Conservation (phyloP, 805 yeast species). For the Lipomyces kockii region DNA sequence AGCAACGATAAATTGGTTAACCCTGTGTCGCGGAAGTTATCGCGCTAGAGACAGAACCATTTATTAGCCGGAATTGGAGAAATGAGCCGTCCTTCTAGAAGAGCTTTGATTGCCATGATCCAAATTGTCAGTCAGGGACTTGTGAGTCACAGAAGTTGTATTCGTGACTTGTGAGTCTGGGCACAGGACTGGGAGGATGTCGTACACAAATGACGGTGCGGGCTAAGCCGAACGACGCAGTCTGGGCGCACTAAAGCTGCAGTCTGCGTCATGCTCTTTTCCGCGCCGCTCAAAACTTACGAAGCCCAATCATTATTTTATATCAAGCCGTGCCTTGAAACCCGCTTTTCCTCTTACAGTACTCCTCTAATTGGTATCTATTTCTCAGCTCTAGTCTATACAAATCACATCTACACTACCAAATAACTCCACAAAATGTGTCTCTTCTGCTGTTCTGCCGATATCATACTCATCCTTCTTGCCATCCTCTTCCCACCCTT, state of each 20-base stretch:
- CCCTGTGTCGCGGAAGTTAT: background rate
- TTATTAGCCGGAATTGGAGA: too few relatives aligned
- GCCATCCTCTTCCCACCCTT: constrained; percentile 79
- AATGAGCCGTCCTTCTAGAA: too few relatives aligned
- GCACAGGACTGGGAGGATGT: too few relatives aligned
- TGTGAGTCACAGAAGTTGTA: too few relatives aligned
- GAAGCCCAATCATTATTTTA: too few relatives aligned
- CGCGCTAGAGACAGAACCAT: too few relatives aligned
- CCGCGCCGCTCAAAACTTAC: background rate
- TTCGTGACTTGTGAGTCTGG: too few relatives aligned
- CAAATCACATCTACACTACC: background rate
- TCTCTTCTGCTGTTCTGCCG: constrained; percentile 44
- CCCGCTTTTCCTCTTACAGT: background rate
- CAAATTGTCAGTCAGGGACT: too few relatives aligned
- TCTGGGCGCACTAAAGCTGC: background rate
- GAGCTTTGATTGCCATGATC: too few relatives aligned
- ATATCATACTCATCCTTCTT: constrained; percentile 67
- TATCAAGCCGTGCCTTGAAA: background rate
- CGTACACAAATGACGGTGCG: background rate
- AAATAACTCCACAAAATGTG: constrained; percentile 13
- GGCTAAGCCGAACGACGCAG: background rate
- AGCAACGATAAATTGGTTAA: background rate
- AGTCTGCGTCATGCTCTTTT: background rate
- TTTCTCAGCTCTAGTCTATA: background rate
- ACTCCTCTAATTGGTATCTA: too few relatives aligned